These are phyloP conservation scores for Pleurotus citrinopileatus DNA, from an alignment of 768 basidiomycete genomes.

Conservation along the genomic window DNA sequence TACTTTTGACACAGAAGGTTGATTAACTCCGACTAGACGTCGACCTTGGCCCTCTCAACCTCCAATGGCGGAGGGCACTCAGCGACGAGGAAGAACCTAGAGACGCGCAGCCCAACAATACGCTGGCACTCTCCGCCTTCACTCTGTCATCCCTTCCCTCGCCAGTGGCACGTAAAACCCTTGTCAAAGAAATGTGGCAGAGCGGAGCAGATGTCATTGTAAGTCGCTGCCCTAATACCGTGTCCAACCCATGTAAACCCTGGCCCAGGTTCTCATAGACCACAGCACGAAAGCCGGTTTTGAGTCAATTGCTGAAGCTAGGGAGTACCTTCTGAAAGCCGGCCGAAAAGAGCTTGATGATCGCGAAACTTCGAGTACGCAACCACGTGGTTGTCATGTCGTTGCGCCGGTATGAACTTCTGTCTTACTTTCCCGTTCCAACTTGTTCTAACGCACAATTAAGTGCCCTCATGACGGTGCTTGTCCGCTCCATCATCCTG, in stretches of 20 bases:
- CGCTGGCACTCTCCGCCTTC: constrained; percentile 83
- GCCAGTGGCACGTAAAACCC: constrained; percentile 53
- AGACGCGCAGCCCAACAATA: constrained; percentile 41
- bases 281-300: constrained; percentile 77
- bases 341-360: constrained; percentile 60
- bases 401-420: constrained; percentile 72
- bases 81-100: constrained; percentile 41
- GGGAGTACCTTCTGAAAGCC: constrained; percentile 66
- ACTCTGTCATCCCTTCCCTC: constrained; percentile 72
- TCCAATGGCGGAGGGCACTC: constrained; percentile 59
- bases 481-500: constrained; percentile 74
- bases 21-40: constrained; percentile 33
- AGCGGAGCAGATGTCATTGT: constrained; percentile 87
- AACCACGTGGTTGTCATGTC: constrained; percentile 68
- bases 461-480: constrained; percentile 89
- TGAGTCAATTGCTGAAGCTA: constrained; percentile 70
- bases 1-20: constrained; percentile 9
- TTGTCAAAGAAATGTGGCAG: constrained; percentile 88
- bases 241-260: constrained; percentile 8
- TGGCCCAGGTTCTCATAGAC: constrained; percentile 78
- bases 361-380: constrained; percentile 30
- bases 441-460: constrained; percentile 8
- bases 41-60: constrained; percentile 39
- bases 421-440: not conserved
- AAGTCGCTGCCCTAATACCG: constrained; percentile 15